phyloP scores from a whole-genome alignment of 768 basidiomycete genomes.

The Infundibulicybe gibba region DNA sequence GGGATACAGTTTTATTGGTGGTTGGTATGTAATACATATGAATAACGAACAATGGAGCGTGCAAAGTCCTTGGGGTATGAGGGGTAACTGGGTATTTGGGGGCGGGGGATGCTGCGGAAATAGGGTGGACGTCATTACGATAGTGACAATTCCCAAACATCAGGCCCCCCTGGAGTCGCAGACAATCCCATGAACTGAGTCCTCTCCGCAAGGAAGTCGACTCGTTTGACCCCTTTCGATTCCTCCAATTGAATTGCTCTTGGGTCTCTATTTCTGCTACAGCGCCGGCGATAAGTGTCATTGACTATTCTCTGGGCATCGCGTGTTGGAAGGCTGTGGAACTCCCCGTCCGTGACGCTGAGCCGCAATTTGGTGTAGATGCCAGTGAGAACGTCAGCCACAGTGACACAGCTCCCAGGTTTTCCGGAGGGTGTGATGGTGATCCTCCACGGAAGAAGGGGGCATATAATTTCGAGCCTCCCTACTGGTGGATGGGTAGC shows the following conservation, averaged over 20 bases:
- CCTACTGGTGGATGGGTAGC: slow-evolving; percentile 30
- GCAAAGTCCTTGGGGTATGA: too few species aligned
- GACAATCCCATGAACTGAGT: slow-evolving; percentile 39
- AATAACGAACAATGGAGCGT: too few species aligned
- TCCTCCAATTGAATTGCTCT: slow-evolving; percentile 32
- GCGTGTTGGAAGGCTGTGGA: slow-evolving; percentile 24
- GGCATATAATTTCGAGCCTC: slow-evolving; percentile 25
- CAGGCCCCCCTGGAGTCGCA: slow-evolving; percentile 22
- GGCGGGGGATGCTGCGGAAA: too few species aligned
- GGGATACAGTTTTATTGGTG: too few species aligned
- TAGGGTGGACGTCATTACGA: not conserved
- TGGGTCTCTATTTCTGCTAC: slow-evolving; percentile 24
- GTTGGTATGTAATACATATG: too few species aligned
- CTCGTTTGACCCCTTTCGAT: slow-evolving; percentile 44
- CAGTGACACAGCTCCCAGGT: slow-evolving; percentile 22
- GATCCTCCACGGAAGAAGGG: slow-evolving; percentile 29
- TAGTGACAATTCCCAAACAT: slow-evolving; percentile 33
- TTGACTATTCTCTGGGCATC: slow-evolving; percentile 29
- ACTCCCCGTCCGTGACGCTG: slow-evolving; percentile 36
- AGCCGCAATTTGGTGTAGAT: slow-evolving; percentile 41
- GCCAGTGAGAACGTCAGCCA: slow-evolving; percentile 43
- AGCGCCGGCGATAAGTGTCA: slow-evolving; percentile 39
- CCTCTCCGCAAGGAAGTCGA: slow-evolving; percentile 47
- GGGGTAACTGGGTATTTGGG: too few species aligned
- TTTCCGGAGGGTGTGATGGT: slow-evolving; percentile 22